Evolutionary conservation across 1,284 basidiomycete genomes (phyloP).

Genomic region (Sphaerobolus stellatus): DNA sequence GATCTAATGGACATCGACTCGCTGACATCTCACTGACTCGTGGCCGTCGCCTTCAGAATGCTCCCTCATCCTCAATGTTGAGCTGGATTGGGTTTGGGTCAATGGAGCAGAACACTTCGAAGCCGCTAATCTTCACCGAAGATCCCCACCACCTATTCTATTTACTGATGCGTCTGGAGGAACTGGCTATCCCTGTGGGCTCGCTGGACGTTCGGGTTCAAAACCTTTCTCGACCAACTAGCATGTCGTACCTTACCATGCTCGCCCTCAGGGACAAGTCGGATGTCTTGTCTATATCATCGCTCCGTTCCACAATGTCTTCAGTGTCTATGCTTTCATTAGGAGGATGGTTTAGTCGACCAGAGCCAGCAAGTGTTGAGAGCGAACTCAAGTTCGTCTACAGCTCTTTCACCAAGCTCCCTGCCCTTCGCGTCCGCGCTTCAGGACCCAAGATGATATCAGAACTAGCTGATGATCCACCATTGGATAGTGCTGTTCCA

Average conservation of each 20-base stretch:
- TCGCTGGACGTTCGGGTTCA: constrained; percentile 78
- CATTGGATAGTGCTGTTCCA: constrained; percentile 74
- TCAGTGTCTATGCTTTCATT: constrained; percentile 74
- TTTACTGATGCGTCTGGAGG: constrained; percentile 83
- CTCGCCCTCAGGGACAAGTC: constrained; percentile 58
- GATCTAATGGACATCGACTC: constrained; percentile 65
- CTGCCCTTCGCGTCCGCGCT: constrained; percentile 65
- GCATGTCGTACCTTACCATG: constrained; percentile 55
- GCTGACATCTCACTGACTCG: constrained; percentile 58
- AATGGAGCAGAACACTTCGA: constrained; percentile 36
- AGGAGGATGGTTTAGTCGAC: constrained; percentile 68
- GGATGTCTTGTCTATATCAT: constrained; percentile 74
- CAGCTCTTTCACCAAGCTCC: constrained; percentile 85
- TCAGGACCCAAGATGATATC: constrained; percentile 64
- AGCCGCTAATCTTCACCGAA: constrained; percentile 64
- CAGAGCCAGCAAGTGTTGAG: constrained; percentile 60
- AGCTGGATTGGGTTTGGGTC: constrained; percentile 59
- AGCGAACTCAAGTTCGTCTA: constrained; percentile 81
- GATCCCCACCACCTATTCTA: constrained; percentile 88
- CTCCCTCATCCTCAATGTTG: constrained; percentile 45
- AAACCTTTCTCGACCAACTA: constrained; percentile 70
- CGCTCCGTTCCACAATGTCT: constrained; percentile 76
- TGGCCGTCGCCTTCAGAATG: constrained; percentile 47
- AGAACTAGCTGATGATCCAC: constrained; percentile 71
- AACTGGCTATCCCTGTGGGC: constrained; percentile 69